Base-by-base conservation (phyloP, 148 eudicot genomes). In the Rhododendron ferrugineum region DNA sequence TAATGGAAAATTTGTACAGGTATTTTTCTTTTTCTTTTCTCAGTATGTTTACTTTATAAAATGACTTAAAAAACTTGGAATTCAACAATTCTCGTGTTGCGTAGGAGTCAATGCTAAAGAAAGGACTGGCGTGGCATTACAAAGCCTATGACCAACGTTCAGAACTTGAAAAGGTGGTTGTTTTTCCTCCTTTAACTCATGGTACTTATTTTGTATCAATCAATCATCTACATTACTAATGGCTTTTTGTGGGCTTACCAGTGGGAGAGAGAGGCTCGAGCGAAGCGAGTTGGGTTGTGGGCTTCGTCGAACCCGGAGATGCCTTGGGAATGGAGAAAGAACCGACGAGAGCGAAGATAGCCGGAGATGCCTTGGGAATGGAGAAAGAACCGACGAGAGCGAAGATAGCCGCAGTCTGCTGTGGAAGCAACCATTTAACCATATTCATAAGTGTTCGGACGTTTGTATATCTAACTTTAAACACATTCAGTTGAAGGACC, bases 291-390 rank as follows among this genome's bases (percentile, higher is more conserved):
- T 26, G 98, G 99, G 22, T 88, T 95, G 85, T 96, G 99, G 98
- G 94, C 97, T 32, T 85, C 93, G 0, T 75, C 90, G 50, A 95
- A 96, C 86, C 98, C 99, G 10, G 95, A 96, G 89, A 93, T 91
- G 89, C 99, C 99, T 87, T 96, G 99, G 99, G 93, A 90, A 64
- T 96, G 94, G 93, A 92, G 99, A 83, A 96, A 91, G 87, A 84
- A 94, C 84, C 86, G 87, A 7, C 93, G 98, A 70, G 50, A 37
- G 3, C 23, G 84, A 30, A 36, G 83, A n/a, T n/a, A n/a, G n/a
- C 98, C 99, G 10, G 95, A 96, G 89, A 93, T 91, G 89, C 99
- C 99, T 87, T 96, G 99, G 99, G 93, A 90, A 64, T 96, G 94
- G 93, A 92, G 99, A 83, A 96, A 91, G 87, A 84, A 94, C 84